These are phyloP conservation scores for thale cress (Arabidopsis thaliana) DNA, from an alignment of 345 rosid species.

Conservation along the genomic window TAIR10.1 NC_003074.8:10739001-10739500, in stretches of 20 bases:
- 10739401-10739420: slow-evolving; percentile 39
- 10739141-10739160: not conserved
- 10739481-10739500: slow-evolving; percentile 53
- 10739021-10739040: slow-evolving; percentile 16
- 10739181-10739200: slow-evolving; percentile 8
- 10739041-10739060: not conserved
- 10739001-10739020: slow-evolving; percentile 4
- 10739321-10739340: not conserved
- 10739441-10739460: slow-evolving; percentile 49
- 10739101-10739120: slow-evolving; percentile 4
- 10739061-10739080: not conserved
- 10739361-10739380: slow-evolving; percentile 9
- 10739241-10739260: not conserved
- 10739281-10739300: not conserved
- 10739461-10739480: slow-evolving; percentile 57
- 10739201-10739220: slow-evolving; percentile 3
- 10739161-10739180: not conserved
- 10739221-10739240: not conserved
- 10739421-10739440: slow-evolving; percentile 44
- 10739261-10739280: slow-evolving; percentile 11
- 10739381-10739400: slow-evolving; percentile 11
- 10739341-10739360: not conserved
- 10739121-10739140: slow-evolving; percentile 1
- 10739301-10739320: slow-evolving; percentile 4
- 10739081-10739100: not conserved